Base-by-base conservation (phyloP, 2,329 filamentous ascomycete species). In the Cordyceps tenuipes region DNA sequence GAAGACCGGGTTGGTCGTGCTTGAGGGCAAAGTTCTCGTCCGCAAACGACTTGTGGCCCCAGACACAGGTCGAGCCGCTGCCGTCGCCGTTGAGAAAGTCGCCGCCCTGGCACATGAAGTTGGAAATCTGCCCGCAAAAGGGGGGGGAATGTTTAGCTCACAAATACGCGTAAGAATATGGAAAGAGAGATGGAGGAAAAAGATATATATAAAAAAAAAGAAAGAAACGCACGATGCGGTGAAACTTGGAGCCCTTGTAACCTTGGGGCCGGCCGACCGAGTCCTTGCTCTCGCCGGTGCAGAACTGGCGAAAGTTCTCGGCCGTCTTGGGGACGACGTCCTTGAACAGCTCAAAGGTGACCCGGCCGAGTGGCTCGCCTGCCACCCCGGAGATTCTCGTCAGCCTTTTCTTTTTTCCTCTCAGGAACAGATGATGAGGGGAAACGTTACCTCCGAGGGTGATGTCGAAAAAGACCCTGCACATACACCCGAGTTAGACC, bases 271-370 rank as follows among this genome's bases (percentile, higher is more conserved):
- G 81, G 39, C 91, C 90, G 10, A 85, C 82, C 55, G 82, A 74
- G 70, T 89, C 89, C 76, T 91, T 96, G 65, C 83, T 86, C 78
- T 97, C 93, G 67, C 94, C 94, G 0, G 93, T 97, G 77, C 92
- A 97, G 77, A 96, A 96, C 71, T 95, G 91, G 51, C 92, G 89
- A 73, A 99, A 97, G 78, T 97, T 97, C 75, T 97, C 94, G 34
- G 91, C 90, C 9, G 94, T 97, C 68, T 87, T 87, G 64, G 92
- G 91, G 0, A 91, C 89, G 23, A 88, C 80, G 74, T 96, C 83
- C 63, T 87, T 85, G 79, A 94, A 97, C 63, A 99, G 84, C 75
- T 97, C 90, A 73, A 96, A 91, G 65, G 89, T 92, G 69, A 96
- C 85, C 61, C 91, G 87, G 64, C 92, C 92, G 17, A 96, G 82